A percentile compares a stretch with the other conserved stretches of the same genome.
Evolutionary conservation across 2,329 filamentous ascomycete species (phyloP).

Genomic region (Fonsecaea monophora): DNA sequence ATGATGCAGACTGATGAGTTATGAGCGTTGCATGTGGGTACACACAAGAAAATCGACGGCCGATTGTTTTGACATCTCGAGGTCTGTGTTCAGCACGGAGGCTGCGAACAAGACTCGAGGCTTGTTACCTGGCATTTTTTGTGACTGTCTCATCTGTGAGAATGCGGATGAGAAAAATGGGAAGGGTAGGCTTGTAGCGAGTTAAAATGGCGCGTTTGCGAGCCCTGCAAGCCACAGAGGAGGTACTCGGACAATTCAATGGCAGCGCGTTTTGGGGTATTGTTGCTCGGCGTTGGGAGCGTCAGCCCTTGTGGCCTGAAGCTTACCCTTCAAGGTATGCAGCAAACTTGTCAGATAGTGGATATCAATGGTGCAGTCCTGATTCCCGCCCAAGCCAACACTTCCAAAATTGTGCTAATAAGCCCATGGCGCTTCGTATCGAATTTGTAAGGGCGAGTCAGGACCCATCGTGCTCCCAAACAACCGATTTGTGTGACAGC

Average conservation of each 20-base stretch:
- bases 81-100: neutral
- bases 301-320: constrained; percentile 2
- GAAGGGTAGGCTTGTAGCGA: constrained; percentile 1
- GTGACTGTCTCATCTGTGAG: neutral
- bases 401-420: constrained; percentile 3
- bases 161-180: neutral
- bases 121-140: neutral
- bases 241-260: too few relatives aligned
- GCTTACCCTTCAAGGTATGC: neutral
- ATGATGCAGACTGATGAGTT: neutral
- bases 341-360: neutral
- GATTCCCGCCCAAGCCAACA: neutral
- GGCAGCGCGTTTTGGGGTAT: neutral
- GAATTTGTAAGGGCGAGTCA: constrained; percentile 5
- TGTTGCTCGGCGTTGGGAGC: constrained; percentile 3
- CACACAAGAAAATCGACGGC: neutral
- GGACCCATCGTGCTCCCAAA: neutral
- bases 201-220: constrained; percentile 1
- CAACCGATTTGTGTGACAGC: neutral
- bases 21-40: neutral
- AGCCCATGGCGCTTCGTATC: neutral
- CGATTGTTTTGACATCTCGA: neutral
- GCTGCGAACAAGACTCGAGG: neutral
- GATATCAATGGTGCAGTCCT: neutral
- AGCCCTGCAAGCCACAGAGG: neutral